phyloP scores from a whole-genome alignment of 2,329 filamentous ascomycete genomes.

The Trichocomaceae sp. region DNA sequence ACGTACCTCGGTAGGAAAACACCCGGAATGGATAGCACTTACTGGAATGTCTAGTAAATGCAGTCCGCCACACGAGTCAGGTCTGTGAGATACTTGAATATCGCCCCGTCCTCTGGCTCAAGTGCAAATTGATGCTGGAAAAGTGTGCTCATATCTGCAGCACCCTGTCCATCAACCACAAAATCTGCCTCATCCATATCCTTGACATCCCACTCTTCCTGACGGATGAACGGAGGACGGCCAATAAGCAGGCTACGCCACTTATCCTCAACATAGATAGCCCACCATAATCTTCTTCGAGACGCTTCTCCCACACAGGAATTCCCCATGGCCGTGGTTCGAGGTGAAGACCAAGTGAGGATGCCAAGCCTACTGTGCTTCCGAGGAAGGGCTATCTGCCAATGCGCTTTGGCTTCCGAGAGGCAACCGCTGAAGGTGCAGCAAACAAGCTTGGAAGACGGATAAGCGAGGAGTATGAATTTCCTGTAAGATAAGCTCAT shows the following conservation, averaged over 20 bases:
- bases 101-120: constrained; percentile 16
- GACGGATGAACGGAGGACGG: constrained; percentile 30
- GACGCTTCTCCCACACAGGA: constrained; percentile 32
- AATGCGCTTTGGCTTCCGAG: constrained; percentile 20
- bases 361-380: constrained; percentile 28
- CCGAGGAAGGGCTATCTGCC: constrained; percentile 32
- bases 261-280: constrained; percentile 35
- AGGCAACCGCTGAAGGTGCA: constrained; percentile 26
- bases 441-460: constrained; percentile 26
- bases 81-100: constrained; percentile 22
- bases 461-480: constrained; percentile 28
- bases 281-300: constrained; percentile 36
- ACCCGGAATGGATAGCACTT: constrained; percentile 5
- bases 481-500: constrained; percentile 26
- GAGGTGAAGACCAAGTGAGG: constrained; percentile 31
- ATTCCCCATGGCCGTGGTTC: constrained; percentile 35
- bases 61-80: constrained; percentile 26
- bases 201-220: constrained; percentile 31
- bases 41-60: constrained; percentile 29
- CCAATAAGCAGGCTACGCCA: constrained; percentile 33
- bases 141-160: not conserved
- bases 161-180: constrained; percentile 12
- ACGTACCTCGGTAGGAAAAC: no score
- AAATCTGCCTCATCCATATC: constrained; percentile 27
- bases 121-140: constrained; percentile 9